Conservation (phyloP, 352 stramenopile genomes). For the Peronospora farinosa region DNA sequence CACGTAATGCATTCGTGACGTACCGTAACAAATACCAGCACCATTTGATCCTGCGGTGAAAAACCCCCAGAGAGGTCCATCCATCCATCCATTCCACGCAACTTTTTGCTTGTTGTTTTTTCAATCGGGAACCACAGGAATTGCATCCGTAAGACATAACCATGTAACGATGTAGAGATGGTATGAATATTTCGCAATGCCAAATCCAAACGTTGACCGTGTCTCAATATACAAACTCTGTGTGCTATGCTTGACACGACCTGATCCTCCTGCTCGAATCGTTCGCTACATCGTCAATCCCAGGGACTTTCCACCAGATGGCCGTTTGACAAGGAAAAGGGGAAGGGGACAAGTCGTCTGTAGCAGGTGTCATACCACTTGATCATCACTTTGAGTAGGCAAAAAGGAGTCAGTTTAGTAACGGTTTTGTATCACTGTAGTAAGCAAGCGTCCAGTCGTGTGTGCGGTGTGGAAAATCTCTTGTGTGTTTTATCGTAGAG, state of each 20-base stretch:
- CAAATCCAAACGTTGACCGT: too few species aligned
- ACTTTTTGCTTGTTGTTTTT: too few species aligned
- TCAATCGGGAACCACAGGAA: too few species aligned
- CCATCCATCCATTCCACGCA: too few species aligned
- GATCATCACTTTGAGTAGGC: slow-evolving; percentile 12
- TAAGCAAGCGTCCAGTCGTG: slow-evolving; percentile 17
- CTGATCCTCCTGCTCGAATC: neutral
- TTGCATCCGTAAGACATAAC: too few species aligned
- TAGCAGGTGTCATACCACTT: too few species aligned
- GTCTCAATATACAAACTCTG: neutral
- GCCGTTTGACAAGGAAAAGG: neutral
- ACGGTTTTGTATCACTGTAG: slow-evolving; percentile 6
- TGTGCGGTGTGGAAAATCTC: slow-evolving; percentile 20
- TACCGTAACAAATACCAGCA: slow-evolving; percentile 12
- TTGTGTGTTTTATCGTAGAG: slow-evolving; percentile 17
- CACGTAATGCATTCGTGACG: neutral
- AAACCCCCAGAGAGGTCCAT: too few species aligned
- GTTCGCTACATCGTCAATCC: slow-evolving; percentile 11
- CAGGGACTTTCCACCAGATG: slow-evolving; percentile 8
- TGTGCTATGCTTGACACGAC: neutral
- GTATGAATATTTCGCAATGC: too few species aligned
- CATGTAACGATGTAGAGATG: too few species aligned
- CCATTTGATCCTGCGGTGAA: neutral
- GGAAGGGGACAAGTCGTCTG: neutral
- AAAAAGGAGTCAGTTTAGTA: slow-evolving; percentile 26